Evolutionary conservation across 2,329 filamentous ascomycete genomes (phyloP).

Genomic region (Alternaria viburni): DNA sequence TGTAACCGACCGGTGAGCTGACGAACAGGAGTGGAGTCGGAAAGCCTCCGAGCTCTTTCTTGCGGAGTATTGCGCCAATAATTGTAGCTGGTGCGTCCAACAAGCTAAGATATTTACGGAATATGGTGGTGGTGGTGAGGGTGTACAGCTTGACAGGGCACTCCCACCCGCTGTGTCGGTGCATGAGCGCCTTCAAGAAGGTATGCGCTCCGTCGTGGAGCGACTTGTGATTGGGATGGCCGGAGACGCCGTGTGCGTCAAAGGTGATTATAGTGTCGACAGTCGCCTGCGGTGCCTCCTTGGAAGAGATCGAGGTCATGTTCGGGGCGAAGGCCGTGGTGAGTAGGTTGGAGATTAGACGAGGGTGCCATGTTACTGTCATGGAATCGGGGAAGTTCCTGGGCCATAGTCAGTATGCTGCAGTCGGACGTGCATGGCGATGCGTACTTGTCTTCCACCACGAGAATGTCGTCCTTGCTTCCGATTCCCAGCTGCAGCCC

Average conservation of each 20-base stretch:
- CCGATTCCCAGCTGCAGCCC: slow-evolving; percentile 77
- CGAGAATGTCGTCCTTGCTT: slow-evolving; percentile 77
- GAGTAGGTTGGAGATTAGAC: slow-evolving; percentile 73
- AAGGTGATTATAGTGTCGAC: slow-evolving; percentile 92
- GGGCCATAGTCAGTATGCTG: slow-evolving; percentile 14
- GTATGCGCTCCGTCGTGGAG: slow-evolving; percentile 80
- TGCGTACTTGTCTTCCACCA: slow-evolving; percentile 78
- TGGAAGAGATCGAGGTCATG: slow-evolving; percentile 52
- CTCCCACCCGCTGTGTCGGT: slow-evolving; percentile 67
- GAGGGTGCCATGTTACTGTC: slow-evolving; percentile 76
- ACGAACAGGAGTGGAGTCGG: slow-evolving; percentile 71
- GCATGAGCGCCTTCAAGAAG: slow-evolving; percentile 73
- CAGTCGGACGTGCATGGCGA: slow-evolving; percentile 5
- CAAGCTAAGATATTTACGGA: slow-evolving; percentile 81
- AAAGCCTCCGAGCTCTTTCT: slow-evolving; percentile 60
- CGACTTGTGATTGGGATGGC: slow-evolving; percentile 92
- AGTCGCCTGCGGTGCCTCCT: slow-evolving; percentile 56
- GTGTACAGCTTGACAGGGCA: slow-evolving; percentile 86
- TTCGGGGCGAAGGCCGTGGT: slow-evolving; percentile 75
- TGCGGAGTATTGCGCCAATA: slow-evolving; percentile 57
- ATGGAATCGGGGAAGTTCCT: slow-evolving; percentile 88
- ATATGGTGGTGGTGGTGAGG: slow-evolving; percentile 72
- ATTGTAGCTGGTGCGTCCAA: slow-evolving; percentile 79
- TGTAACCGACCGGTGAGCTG: slow-evolving; percentile 67
- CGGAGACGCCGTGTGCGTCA: slow-evolving; percentile 79